Conservation (phyloP, 208 protist genomes). For the Wallacemonas sp. region DNA sequence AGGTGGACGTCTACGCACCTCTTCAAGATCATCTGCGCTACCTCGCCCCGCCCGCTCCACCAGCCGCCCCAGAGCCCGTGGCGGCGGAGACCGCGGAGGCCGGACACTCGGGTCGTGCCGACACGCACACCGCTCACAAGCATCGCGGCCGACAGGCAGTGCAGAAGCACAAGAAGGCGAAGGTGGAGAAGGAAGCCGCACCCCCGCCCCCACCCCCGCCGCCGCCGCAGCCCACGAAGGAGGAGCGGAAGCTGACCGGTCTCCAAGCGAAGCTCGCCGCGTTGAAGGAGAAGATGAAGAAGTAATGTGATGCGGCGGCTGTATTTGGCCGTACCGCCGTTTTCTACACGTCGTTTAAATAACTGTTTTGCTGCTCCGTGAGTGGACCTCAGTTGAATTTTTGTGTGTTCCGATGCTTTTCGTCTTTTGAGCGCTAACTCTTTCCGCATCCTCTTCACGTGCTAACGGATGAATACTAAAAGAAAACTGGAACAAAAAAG, state of each 20-base stretch:
- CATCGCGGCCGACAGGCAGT: neutral
- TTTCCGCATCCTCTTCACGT: too few relatives aligned
- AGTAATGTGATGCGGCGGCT: constrained; percentile 18
- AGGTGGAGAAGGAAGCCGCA: constrained; percentile 19
- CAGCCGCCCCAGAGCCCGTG: neutral
- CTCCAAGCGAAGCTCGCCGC: constrained; percentile 82
- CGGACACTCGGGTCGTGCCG: too few relatives aligned
- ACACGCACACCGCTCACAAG: neutral
- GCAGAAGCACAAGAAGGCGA: constrained; percentile 21
- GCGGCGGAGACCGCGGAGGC: neutral
- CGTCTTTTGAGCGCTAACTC: too few relatives aligned
- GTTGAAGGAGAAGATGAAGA: constrained; percentile 82
- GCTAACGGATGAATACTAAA: neutral
- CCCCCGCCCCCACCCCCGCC: constrained; percentile 34
- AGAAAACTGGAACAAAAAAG: constrained; percentile 8
- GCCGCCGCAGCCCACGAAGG: constrained; percentile 62
- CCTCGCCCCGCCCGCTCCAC: neutral
- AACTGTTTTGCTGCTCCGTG: constrained; percentile 2
- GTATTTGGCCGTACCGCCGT: constrained; percentile 11
- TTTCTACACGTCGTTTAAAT: constrained; percentile 5
- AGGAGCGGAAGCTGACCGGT: constrained; percentile 80
- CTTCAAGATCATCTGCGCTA: neutral
- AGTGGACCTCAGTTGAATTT: neutral
- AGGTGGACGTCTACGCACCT: neutral
- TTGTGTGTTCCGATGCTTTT: neutral